Evolutionary conservation across 306 rosid species (phyloP), one percentile per base, ranked within the genome.

Genomic region (Quillaja saponaria): DNA sequence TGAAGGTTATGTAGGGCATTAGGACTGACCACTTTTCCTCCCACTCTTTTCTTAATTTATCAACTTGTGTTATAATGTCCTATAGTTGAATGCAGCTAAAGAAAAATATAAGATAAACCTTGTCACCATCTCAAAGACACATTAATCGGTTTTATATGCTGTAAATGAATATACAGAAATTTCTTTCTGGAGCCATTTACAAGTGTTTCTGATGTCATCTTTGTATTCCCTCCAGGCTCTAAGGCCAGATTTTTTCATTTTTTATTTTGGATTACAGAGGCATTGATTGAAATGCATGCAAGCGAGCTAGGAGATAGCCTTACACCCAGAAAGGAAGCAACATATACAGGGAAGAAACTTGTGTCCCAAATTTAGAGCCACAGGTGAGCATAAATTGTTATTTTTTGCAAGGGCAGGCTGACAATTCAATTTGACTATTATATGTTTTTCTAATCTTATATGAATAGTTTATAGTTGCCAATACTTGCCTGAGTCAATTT

Each of bases 401-500:
- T 37, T 31, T 41, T 57, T 61, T 0, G 55, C 55, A 15, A 16
- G 58, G 47, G 15, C 34, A 64, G 47, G 15, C 34, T 41, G 70
- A 69, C 60, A 74, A 49, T 70, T 74, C 77, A 74, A 69, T 51
- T 19, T 45, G 60, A 35, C 5, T 5, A 62, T 17, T 78, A 42
- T 71, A 57, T 11, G 25, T 50, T 18, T 40, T 67, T 61, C 14
- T 50, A 10, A 66, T 77, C 51, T 58, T 49, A 66, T 28, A 69
- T 60, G 70, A 55, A 7, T 49, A 56, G 7, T 13, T 39, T 38
- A 53, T 50, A 64, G 44, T 21, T 67, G 58, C 37, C 31, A 44
- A 64, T 56, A 44, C 8, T 41, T 63, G 68, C 75, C 53, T 38
- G 16, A 63, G 87, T 87, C 89, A 87, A 85, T 59, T 73, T 82